phyloP scores from a whole-genome alignment of 2,329 filamentous ascomycete species.

The Aspergillus pseudonomiae region DNA sequence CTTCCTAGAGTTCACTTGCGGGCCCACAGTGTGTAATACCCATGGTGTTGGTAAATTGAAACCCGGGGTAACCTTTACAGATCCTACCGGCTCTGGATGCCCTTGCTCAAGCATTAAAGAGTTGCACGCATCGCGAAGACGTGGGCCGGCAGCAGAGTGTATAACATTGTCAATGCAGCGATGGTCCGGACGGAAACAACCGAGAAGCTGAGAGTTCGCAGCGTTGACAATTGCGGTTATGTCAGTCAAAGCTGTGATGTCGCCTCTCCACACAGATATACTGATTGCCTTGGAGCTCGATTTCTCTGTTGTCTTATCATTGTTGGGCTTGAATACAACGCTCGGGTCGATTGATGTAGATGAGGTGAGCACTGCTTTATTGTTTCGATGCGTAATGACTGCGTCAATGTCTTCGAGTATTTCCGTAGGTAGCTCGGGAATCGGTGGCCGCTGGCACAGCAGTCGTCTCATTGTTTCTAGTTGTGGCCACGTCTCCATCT shows the following conservation, averaged over 20 bases:
- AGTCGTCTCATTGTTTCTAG: constrained; percentile 15
- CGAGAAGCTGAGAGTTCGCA: constrained; percentile 24
- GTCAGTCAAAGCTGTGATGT: constrained; percentile 24
- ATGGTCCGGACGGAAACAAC: constrained; percentile 27
- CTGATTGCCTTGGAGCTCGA: not conserved
- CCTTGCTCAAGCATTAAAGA: constrained; percentile 17
- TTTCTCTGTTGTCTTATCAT: not conserved
- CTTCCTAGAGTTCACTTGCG: constrained; percentile 15
- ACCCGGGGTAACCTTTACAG: constrained; percentile 21
- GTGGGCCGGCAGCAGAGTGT: constrained; percentile 26
- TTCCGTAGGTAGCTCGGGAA: constrained; percentile 7
- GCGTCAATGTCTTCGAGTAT: constrained; percentile 17
- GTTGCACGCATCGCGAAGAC: constrained; percentile 24
- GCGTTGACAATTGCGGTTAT: constrained; percentile 30
- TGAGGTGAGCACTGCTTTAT: constrained; percentile 16
- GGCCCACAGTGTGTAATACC: constrained; percentile 28
- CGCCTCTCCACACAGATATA: constrained; percentile 25
- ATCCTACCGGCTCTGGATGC: constrained; percentile 16
- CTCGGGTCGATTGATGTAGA: constrained; percentile 11
- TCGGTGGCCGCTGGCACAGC: constrained; percentile 17
- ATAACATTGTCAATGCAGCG: constrained; percentile 31
- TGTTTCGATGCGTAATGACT: constrained; percentile 16
- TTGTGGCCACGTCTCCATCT: constrained; percentile 21
- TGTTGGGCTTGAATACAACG: not conserved
- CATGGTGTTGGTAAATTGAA: constrained; percentile 21